A percentile compares a stretch with the other conserved stretches of the same genome.
These are phyloP conservation scores for Coprinellus micaceus DNA, from an alignment of 768 basidiomycete species.

Conservation along the genomic window DNA sequence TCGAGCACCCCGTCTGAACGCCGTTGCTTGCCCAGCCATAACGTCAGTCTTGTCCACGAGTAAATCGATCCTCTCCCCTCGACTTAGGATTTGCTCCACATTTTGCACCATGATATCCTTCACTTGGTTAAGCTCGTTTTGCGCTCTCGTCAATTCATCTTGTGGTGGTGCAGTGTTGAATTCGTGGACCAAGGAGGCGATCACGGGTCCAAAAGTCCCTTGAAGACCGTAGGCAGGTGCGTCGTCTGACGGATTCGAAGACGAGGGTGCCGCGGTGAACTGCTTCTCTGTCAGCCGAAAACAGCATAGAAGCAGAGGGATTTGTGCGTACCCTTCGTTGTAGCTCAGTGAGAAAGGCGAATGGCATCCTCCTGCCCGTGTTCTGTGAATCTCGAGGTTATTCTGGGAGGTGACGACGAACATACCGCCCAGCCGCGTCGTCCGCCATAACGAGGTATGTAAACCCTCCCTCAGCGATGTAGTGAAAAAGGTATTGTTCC, in stretches of 20 bases:
- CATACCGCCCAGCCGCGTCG: constrained; percentile 83
- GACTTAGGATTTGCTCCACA: constrained; percentile 90
- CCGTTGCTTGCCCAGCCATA: constrained; percentile 91
- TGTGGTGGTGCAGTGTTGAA: constrained; percentile 86
- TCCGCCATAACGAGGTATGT: constrained; percentile 94
- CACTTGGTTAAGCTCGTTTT: constrained; percentile 82
- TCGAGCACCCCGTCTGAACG: constrained; percentile 86
- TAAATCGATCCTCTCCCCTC: constrained; percentile 94
- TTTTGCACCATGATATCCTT: constrained; percentile 99
- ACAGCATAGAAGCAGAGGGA: constrained; percentile 3
- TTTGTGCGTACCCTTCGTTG: constrained; percentile 60
- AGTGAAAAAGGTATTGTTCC: constrained; percentile 94
- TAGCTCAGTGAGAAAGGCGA: constrained; percentile 85
- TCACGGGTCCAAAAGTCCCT: constrained; percentile 64
- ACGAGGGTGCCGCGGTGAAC: constrained; percentile 63
- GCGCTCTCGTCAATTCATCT: constrained; percentile 89
- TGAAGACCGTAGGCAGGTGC: constrained; percentile 65
- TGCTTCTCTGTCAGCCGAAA: constrained; percentile 19
- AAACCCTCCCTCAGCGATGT: constrained; percentile 84
- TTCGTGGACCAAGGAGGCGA: constrained; percentile 74
- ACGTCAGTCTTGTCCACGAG: constrained; percentile 96
- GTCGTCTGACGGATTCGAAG: constrained; percentile 53
- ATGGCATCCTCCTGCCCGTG: constrained; percentile 74
- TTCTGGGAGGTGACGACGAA: constrained; percentile 5
- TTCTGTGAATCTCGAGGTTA: constrained; percentile 6